Percentiles rank a stretch among this genome's conserved stretches.
Evolutionary conservation across 202 grass and related monocot genomes (phyloP).

Genomic region (Saccharum hybrid): DNA sequence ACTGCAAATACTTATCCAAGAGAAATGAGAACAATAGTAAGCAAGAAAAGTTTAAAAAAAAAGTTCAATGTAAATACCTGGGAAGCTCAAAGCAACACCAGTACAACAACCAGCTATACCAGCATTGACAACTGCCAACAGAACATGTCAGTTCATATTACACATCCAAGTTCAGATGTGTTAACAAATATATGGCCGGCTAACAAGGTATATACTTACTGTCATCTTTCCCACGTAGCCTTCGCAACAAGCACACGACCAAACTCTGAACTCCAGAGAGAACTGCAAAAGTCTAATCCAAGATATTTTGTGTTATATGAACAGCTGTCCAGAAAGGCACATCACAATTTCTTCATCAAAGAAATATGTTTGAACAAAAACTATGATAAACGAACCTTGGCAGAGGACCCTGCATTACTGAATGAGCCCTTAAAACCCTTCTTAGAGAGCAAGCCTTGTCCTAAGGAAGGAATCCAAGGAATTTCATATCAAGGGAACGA

Average conservation of each 20-base stretch:
- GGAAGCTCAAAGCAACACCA: conserved; percentile 88
- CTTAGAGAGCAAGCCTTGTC: conserved; percentile 87
- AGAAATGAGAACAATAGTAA: not conserved
- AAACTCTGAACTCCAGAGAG: conserved; percentile 91
- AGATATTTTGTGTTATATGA: conserved; percentile 27
- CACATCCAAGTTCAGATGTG: conserved; percentile 2
- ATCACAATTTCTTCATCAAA: not conserved
- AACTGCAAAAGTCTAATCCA: conserved; percentile 86
- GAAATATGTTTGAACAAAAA: conserved; percentile 10
- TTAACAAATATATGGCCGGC: not conserved
- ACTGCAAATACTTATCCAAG: not conserved
- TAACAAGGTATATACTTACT: conserved; percentile 50
- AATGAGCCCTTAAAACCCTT: conserved; percentile 93
- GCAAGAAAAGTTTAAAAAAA: not conserved
- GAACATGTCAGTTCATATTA: conserved; percentile 37
- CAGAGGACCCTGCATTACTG: conserved; percentile 75
- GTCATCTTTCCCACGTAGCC: conserved; percentile 89
- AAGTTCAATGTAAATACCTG: conserved; percentile 61
- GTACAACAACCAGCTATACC: conserved; percentile 93
- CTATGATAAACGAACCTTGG: conserved; percentile 62
- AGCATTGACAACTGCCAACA: conserved; percentile 77
- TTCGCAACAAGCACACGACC: conserved; percentile 81
- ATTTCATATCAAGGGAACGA: not conserved
- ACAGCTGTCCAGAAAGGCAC: conserved; percentile 6
- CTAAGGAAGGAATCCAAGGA: conserved; percentile 42